A percentile compares a stretch with the other conserved stretches of the same genome.
Conservation (phyloP, 805 yeast genomes). For the Starmera amethionina region DNA sequence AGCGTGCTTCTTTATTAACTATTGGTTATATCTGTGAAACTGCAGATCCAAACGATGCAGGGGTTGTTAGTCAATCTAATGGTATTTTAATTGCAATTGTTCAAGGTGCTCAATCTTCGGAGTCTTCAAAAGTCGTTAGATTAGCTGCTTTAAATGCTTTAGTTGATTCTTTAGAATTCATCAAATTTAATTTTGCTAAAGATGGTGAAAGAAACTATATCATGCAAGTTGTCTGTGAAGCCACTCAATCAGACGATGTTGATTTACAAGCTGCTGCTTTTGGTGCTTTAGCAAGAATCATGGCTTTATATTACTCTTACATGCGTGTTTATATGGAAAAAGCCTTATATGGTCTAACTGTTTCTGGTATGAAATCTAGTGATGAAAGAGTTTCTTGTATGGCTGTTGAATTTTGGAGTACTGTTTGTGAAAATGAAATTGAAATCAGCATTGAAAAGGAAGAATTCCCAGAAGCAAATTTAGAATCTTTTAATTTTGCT, state of each 20-base stretch:
- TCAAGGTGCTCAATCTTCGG: slow-evolving; percentile 87
- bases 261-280: slow-evolving; percentile 91
- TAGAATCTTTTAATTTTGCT: slow-evolving; percentile 71
- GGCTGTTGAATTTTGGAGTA: slow-evolving; percentile 99
- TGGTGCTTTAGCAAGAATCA: slow-evolving; percentile 88
- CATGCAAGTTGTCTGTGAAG: slow-evolving; percentile 98
- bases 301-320: slow-evolving; percentile 78
- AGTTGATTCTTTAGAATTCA: slow-evolving; percentile 83
- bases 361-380: slow-evolving; percentile 77
- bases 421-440: slow-evolving; percentile 97
- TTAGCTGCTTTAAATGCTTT: slow-evolving; percentile 88
- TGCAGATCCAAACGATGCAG: slow-evolving; percentile 69
- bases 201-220: slow-evolving; percentile 95
- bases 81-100: slow-evolving; percentile 93
- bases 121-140: slow-evolving; percentile 66
- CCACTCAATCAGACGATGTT: slow-evolving; percentile 79
- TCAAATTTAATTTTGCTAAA: slow-evolving; percentile 76
- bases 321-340: slow-evolving; percentile 97
- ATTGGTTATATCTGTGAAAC: slow-evolving; percentile 95
- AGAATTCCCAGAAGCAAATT: slow-evolving; percentile 43
- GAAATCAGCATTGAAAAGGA: slow-evolving; percentile 65
- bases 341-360: slow-evolving; percentile 85
- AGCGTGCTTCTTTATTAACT: slow-evolving; percentile 78
- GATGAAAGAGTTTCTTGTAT: slow-evolving; percentile 88
- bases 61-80: slow-evolving; percentile 74